A percentile compares a stretch with the other conserved stretches of the same genome.
Conservation (phyloP, 164 flowering plant genomes). For the Litsea cubeba region DNA sequence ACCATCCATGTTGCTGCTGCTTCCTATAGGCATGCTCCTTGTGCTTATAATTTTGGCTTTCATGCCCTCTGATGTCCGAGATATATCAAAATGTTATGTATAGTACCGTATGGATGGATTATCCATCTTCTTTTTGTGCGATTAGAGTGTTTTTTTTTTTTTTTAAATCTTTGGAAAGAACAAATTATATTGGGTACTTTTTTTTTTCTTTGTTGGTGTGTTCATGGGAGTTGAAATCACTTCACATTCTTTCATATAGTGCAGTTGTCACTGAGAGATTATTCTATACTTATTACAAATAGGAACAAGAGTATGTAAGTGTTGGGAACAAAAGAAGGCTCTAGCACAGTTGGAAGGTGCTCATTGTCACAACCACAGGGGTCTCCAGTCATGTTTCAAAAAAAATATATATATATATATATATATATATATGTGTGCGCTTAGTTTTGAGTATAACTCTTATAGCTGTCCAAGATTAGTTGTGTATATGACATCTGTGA, state of each 20-base stretch:
- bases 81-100: slow-evolving; percentile 31
- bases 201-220: neutral
- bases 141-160: neutral
- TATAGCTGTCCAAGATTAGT: too few relatives aligned
- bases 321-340: too few relatives aligned
- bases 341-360: too few relatives aligned
- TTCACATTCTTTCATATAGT: neutral
- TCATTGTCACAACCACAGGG: too few relatives aligned
- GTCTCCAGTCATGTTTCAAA: too few relatives aligned
- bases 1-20: slow-evolving; percentile 71
- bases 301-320: too few relatives aligned
- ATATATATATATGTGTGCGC: accelerated
- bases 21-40: slow-evolving; percentile 65
- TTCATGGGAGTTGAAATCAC: neutral
- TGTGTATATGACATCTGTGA: too few relatives aligned
- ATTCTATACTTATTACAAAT: too few relatives aligned
- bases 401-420: accelerated
- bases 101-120: slow-evolving; percentile 30
- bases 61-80: slow-evolving; percentile 56
- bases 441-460: too few relatives aligned
- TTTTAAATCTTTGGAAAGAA: neutral
- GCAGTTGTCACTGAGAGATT: too few relatives aligned
- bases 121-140: neutral
- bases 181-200: neutral
- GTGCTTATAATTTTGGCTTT: slow-evolving; percentile 69